Conservation (phyloP, 345 rosid species). For the Arabidopsis thaliana region TAIR10.1 NC_003070.9:25868501-25869000, state of each 20-base stretch:
- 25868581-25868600: conserved; percentile 78
- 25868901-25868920: conserved; percentile 22
- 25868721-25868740: conserved; percentile 90
- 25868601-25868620: conserved; percentile 89
- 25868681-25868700: not conserved
- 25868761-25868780: conserved; percentile 67
- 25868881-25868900: conserved; percentile 11
- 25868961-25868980: not conserved
- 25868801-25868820: conserved; percentile 6
- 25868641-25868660: not conserved
- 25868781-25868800: conserved; percentile 75
- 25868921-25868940: conserved; percentile 35
- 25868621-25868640: conserved; percentile 42
- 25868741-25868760: conserved; percentile 89
- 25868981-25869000: no score
- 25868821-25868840: not conserved
- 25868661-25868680: not conserved
- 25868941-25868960: conserved; percentile 29
- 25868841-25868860: conserved; percentile 31
- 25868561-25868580: conserved; percentile 88
- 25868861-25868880: conserved; percentile 48
- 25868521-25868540: conserved; percentile 51
- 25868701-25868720: conserved; percentile 36
- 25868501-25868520: conserved; percentile 10
- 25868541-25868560: conserved; percentile 86